These are phyloP conservation scores for Debaryomyces subglobosus DNA, from an alignment of 1,139 yeast genomes.

Conservation along the genomic window DNA sequence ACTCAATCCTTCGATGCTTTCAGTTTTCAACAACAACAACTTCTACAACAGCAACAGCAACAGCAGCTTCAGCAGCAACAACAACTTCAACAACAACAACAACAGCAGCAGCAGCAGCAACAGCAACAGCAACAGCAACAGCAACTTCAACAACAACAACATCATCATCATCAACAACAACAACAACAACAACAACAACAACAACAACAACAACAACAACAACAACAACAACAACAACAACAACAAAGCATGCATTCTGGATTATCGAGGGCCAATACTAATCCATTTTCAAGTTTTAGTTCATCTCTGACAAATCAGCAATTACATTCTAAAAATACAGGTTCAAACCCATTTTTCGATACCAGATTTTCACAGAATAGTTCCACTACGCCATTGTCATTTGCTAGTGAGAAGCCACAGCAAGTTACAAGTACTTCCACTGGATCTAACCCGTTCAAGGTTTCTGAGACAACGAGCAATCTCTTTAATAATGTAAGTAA, in stretches of 20 bases:
- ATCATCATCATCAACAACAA: slow-evolving; percentile 11
- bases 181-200: slow-evolving; percentile 13
- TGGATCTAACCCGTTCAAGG: slow-evolving; percentile 51
- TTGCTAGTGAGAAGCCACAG: slow-evolving; percentile 24
- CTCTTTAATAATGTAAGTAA: slow-evolving; percentile 32
- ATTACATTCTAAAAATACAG: slow-evolving; percentile 17
- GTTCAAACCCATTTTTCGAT: slow-evolving; percentile 56
- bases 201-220: slow-evolving; percentile 18
- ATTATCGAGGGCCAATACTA: slow-evolving; percentile 37
- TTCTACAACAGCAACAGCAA: slow-evolving; percentile 16
- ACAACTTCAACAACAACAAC: slow-evolving; percentile 19
- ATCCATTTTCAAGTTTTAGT: slow-evolving; percentile 43
- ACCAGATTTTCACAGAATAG: slow-evolving; percentile 40
- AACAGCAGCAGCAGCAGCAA: slow-evolving; percentile 7
- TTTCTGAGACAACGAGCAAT: slow-evolving; percentile 39
- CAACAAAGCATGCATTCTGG: slow-evolving; percentile 17
- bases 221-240: slow-evolving; percentile 17
- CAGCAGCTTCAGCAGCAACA: slow-evolving; percentile 23
- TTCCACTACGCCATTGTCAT: slow-evolving; percentile 41
- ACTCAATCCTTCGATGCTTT: neutral
- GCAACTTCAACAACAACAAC: slow-evolving; percentile 14
- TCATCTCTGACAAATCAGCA: slow-evolving; percentile 25
- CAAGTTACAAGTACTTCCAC: slow-evolving; percentile 35
- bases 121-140: slow-evolving; percentile 22
- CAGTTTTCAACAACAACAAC: slow-evolving; percentile 11